Conservation (phyloP, 1,284 basidiomycete species). For the Neonothopanus nambi region DNA sequence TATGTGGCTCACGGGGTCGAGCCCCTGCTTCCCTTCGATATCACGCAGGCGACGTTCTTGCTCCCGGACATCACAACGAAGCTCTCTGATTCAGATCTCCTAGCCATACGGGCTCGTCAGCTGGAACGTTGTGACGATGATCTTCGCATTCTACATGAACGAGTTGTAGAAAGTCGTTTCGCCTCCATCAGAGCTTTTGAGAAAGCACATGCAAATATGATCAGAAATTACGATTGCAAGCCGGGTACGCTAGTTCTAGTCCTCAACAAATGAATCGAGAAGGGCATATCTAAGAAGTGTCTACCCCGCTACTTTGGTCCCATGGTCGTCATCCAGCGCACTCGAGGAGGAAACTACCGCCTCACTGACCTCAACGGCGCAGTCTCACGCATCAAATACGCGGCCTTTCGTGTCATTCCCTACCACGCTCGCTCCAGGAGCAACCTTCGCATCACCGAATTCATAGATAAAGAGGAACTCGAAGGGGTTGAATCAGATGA, state of each 20-base stretch:
- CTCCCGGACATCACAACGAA: constrained; percentile 19
- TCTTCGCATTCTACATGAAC: constrained; percentile 9
- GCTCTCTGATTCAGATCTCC: constrained; percentile 30
- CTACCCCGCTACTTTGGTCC: constrained; percentile 24
- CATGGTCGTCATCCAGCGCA: constrained; percentile 17
- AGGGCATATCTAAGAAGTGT: constrained; percentile 12
- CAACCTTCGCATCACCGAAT: too few species aligned
- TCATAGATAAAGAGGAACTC: too few species aligned
- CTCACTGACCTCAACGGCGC: constrained; percentile 23
- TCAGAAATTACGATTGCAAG: constrained; percentile 15
- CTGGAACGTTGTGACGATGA: constrained; percentile 6
- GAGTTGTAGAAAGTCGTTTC: not conserved
- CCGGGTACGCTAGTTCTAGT: constrained; percentile 23
- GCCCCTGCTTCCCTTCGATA: constrained; percentile 40
- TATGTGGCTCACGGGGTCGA: constrained; percentile 36
- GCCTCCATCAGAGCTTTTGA: not conserved
- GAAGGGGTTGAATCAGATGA: too few species aligned
- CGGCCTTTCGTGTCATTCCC: constrained; percentile 35
- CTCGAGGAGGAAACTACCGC: constrained; percentile 20
- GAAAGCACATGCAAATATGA: not conserved
- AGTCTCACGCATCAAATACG: constrained; percentile 16
- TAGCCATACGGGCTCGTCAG: constrained; percentile 23
- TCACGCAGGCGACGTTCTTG: constrained; percentile 40
- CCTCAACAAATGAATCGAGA: constrained; percentile 20
- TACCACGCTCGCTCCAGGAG: constrained; percentile 31